Percentiles rank a stretch among this genome's conserved stretches.
Conservation (phyloP, 2,329 filamentous ascomycete species). For the Graphiopsis chlorocephala region DNA sequence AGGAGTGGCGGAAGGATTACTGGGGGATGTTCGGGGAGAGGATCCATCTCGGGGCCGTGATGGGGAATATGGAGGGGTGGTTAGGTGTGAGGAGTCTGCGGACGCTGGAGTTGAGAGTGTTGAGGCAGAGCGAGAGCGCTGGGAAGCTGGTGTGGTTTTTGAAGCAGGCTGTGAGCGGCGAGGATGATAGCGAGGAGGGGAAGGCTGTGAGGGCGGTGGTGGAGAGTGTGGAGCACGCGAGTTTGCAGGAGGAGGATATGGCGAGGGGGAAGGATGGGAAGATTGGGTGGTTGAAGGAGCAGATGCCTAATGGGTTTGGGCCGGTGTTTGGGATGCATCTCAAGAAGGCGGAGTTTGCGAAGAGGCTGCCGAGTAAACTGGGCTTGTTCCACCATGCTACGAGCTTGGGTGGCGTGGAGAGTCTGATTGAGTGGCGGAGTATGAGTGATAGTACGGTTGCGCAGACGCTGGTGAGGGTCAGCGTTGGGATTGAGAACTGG, state of each 20-base stretch:
- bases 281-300: slow-evolving; percentile 66
- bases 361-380: slow-evolving; percentile 71
- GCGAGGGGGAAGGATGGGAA: slow-evolving; percentile 29
- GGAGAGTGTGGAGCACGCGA: slow-evolving; percentile 68
- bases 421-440: slow-evolving; percentile 90
- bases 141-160: slow-evolving; percentile 71
- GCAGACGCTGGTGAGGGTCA: slow-evolving; percentile 70
- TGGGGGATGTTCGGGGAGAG: slow-evolving; percentile 64
- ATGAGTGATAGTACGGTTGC: slow-evolving; percentile 80
- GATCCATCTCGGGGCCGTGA: slow-evolving; percentile 73
- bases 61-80: slow-evolving; percentile 91
- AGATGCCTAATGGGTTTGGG: slow-evolving; percentile 90
- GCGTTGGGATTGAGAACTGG: slow-evolving; percentile 81
- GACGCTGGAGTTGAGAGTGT: slow-evolving; percentile 79
- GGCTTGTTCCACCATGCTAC: slow-evolving; percentile 90
- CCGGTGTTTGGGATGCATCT: slow-evolving; percentile 79
- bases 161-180: slow-evolving; percentile 43
- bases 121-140: slow-evolving; percentile 71
- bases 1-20: slow-evolving; percentile 53
- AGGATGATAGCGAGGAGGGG: slow-evolving; percentile 39
- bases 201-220: slow-evolving; percentile 55
- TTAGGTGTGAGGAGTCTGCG: slow-evolving; percentile 81
- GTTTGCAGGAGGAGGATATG: slow-evolving; percentile 66
- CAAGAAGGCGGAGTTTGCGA: slow-evolving; percentile 60
- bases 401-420: slow-evolving; percentile 89